These are phyloP conservation scores for Hypoxylon sp. DNA, from an alignment of 2,329 filamentous ascomycete genomes.

Conservation along the genomic window DNA sequence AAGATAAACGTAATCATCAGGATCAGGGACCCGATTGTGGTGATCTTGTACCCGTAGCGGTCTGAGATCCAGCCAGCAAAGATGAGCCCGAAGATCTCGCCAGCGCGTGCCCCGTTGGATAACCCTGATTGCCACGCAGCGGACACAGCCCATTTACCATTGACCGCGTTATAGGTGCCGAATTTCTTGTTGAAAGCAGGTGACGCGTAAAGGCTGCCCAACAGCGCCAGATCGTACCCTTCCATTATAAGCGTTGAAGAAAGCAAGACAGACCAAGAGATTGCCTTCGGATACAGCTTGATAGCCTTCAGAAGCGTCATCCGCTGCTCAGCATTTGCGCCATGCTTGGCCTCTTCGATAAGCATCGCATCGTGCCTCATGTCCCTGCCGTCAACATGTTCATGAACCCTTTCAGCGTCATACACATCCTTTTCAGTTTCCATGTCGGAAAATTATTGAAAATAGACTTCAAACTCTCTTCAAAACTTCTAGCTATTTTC, in stretches of 20 bases:
- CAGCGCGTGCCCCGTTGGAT: slow-evolving; percentile 65
- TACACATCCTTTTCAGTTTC: slow-evolving; percentile 11
- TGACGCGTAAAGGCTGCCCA: slow-evolving; percentile 64
- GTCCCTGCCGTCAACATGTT: slow-evolving; percentile 20
- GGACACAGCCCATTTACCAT: slow-evolving; percentile 61
- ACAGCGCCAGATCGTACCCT: slow-evolving; percentile 64
- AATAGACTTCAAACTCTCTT: background rate
- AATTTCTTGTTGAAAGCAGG: slow-evolving; percentile 61
- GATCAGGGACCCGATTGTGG: slow-evolving; percentile 62
- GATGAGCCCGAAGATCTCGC: slow-evolving; percentile 68
- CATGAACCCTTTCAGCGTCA: slow-evolving; percentile 18
- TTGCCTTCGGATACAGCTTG: slow-evolving; percentile 61
- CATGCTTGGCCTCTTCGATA: slow-evolving; percentile 57
- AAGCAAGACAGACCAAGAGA: slow-evolving; percentile 62
- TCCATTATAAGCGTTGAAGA: slow-evolving; percentile 65
- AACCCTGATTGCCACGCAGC: slow-evolving; percentile 70
- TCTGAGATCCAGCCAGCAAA: slow-evolving; percentile 67
- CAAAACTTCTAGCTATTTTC: background rate
- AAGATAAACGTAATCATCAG: slow-evolving; percentile 66
- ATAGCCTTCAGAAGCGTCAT: slow-evolving; percentile 59
- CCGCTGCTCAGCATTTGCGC: slow-evolving; percentile 57
- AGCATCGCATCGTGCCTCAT: slow-evolving; percentile 35
- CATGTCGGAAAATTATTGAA: slow-evolving; percentile 17
- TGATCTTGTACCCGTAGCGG: slow-evolving; percentile 64
- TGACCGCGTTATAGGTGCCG: slow-evolving; percentile 54